Conservation (phyloP, 2,329 filamentous ascomycete genomes). For the Hypoxylon sp. region DNA sequence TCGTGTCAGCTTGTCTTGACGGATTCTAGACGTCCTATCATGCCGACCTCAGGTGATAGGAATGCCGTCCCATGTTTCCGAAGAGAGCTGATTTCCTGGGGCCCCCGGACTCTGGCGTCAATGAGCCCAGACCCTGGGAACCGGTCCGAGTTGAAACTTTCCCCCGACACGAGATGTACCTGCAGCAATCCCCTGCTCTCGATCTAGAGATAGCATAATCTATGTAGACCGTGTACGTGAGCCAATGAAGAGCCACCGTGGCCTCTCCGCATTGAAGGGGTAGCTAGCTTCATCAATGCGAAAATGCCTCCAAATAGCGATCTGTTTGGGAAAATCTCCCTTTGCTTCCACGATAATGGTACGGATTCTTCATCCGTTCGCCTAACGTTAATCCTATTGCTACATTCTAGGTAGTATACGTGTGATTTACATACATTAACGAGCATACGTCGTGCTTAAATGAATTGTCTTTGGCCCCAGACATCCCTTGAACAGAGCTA, state of each 20-base stretch:
- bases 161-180: conserved; percentile 50
- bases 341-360: conserved; percentile 30
- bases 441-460: conserved; percentile 7
- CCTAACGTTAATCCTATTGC: conserved; percentile 15
- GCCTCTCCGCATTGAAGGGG: conserved; percentile 40
- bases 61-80: conserved; percentile 42
- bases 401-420: conserved; percentile 9
- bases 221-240: conserved; percentile 30
- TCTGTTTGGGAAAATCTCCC: conserved; percentile 24
- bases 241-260: conserved; percentile 33
- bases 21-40: conserved; percentile 16
- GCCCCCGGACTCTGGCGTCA: conserved; percentile 39
- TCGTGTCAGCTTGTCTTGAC: not conserved
- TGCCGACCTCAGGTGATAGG: conserved; percentile 32
- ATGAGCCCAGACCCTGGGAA: conserved; percentile 40
- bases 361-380: conserved; percentile 30
- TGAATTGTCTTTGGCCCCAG: conserved; percentile 9
- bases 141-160: conserved; percentile 48
- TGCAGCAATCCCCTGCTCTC: conserved; percentile 50
- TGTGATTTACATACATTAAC: conserved; percentile 8
- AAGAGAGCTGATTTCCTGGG: conserved; percentile 34
- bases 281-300: conserved; percentile 38
- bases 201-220: conserved; percentile 44
- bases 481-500: conserved; percentile 20
- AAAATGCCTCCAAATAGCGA: conserved; percentile 22